A percentile compares a stretch with the other conserved stretches of the same genome.
Conservation (phyloP, 139 green algal species). For the Zygnema circumcarinatum region DNA sequence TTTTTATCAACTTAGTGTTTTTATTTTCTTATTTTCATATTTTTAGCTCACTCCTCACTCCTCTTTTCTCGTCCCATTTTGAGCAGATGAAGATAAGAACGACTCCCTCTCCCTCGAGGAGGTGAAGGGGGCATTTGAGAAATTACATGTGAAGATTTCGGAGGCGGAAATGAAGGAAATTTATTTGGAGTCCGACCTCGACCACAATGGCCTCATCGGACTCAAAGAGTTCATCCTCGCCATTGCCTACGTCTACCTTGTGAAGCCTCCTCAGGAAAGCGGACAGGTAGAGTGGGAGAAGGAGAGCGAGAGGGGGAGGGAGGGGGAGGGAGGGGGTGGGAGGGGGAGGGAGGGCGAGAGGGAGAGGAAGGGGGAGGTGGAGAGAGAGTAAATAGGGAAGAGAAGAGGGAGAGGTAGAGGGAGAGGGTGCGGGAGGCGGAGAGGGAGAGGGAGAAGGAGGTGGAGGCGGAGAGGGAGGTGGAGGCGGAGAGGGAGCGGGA, state of each 20-base stretch:
- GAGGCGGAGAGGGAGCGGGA: not conserved
- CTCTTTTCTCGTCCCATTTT: not conserved
- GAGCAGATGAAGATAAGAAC: not conserved
- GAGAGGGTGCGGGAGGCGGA: not conserved
- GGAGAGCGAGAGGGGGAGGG: not conserved
- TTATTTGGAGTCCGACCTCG: not conserved
- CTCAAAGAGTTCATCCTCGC: constrained; percentile 19
- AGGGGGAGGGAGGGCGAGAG: not conserved
- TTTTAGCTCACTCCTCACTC: not conserved
- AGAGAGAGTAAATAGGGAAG: not conserved
- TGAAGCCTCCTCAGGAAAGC: too few species aligned
- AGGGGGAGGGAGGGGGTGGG: not conserved
- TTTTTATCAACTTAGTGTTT: not conserved
- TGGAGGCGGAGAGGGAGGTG: not conserved
- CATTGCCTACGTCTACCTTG: not conserved
- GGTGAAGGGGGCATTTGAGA: not conserved
- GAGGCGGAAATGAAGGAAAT: not conserved
- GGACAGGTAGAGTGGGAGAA: not conserved
- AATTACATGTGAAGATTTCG: not conserved
- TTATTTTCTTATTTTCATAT: not conserved
- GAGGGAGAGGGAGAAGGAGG: not conserved
- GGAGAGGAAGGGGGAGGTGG: not conserved
- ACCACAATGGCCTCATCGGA: not conserved
- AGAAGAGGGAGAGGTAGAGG: not conserved
- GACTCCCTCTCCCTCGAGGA: not conserved